Conservation (phyloP, 805 yeast species). For the Pichia gijzeniarum region DNA sequence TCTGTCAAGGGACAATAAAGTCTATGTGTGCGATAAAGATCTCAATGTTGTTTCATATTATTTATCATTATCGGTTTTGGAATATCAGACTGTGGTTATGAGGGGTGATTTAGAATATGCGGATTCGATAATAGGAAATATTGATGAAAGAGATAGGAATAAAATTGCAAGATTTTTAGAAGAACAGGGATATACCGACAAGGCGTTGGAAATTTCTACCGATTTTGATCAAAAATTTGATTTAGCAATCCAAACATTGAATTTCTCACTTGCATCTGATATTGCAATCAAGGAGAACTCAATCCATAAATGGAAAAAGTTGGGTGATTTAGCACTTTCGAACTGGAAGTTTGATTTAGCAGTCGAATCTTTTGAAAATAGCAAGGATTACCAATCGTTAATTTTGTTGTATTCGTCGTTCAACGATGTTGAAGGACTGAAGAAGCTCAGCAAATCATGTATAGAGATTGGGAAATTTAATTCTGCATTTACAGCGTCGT, state of each 20-base stretch:
- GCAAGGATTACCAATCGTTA: constrained; percentile 76
- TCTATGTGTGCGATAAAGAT: constrained; percentile 88
- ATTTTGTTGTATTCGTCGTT: constrained; percentile 77
- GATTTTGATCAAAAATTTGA: constrained; percentile 91
- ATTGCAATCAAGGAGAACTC: constrained; percentile 48
- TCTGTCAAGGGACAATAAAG: constrained; percentile 81
- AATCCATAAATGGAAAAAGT: constrained; percentile 79
- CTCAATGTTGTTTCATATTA: constrained; percentile 75
- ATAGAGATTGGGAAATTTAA: constrained; percentile 74
- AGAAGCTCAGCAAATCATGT: constrained; percentile 59
- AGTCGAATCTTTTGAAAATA: constrained; percentile 67
- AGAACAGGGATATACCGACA: constrained; percentile 80
- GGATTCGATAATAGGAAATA: constrained; percentile 53
- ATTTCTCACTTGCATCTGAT: constrained; percentile 64
- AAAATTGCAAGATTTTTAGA: constrained; percentile 90
- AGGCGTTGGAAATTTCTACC: constrained; percentile 75
- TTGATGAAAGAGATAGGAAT: constrained; percentile 59
- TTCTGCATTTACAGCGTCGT: constrained; percentile 84
- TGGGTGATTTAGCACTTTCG: constrained; percentile 80
- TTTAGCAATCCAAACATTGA: constrained; percentile 71
- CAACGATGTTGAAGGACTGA: constrained; percentile 57
- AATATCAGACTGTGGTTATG: constrained; percentile 91
- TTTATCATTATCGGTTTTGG: constrained; percentile 79
- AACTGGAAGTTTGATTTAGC: constrained; percentile 81
- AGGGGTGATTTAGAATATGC: constrained; percentile 92